A percentile compares a stretch with the other conserved stretches of the same genome.
Evolutionary conservation across 106 monocot genomes (phyloP).

Genomic region (Gastrodia elata): DNA sequence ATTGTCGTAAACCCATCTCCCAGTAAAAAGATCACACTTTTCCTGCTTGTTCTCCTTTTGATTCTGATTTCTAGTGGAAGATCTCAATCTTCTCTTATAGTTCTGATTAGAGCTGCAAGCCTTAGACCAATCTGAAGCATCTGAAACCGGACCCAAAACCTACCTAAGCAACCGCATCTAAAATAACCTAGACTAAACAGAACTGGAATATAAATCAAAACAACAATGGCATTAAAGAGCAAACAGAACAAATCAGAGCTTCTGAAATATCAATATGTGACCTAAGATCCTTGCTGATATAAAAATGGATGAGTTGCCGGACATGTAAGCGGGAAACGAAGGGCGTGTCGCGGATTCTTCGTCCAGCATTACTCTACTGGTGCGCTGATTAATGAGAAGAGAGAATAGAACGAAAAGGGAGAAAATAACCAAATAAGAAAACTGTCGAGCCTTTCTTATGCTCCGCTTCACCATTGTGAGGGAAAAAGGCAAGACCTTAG

Average conservation of each 20-base stretch:
- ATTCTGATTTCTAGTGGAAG: neutral
- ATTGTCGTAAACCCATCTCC: slow-evolving; percentile 69
- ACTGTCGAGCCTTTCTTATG: slow-evolving; percentile 24
- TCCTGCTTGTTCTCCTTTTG: neutral
- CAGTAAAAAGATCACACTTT: slow-evolving; percentile 48
- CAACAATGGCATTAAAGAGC: neutral
- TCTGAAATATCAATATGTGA: neutral
- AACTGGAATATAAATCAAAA: neutral
- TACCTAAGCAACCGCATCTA: neutral
- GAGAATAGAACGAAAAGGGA: slow-evolving; percentile 42
- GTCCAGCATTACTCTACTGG: neutral
- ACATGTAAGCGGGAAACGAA: slow-evolving; percentile 19
- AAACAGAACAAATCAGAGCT: neutral
- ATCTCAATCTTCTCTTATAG: slow-evolving; percentile 7
- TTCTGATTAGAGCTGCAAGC: slow-evolving; percentile 27
- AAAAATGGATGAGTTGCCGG: slow-evolving; percentile 10
- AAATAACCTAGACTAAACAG: neutral
- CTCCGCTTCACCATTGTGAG: slow-evolving; percentile 42
- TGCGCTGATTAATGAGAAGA: slow-evolving; percentile 23
- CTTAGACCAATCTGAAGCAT: slow-evolving; percentile 46
- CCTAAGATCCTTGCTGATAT: slow-evolving; percentile 8
- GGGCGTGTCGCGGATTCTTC: slow-evolving; percentile 1
- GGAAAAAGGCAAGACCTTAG: neutral
- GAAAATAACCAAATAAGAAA: slow-evolving; percentile 26
- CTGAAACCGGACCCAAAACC: slow-evolving; percentile 10